Evolutionary conservation across 169 alveolate species (phyloP), one percentile per base, ranked within the genome.

Genomic region (Neospora caninum): DNA sequence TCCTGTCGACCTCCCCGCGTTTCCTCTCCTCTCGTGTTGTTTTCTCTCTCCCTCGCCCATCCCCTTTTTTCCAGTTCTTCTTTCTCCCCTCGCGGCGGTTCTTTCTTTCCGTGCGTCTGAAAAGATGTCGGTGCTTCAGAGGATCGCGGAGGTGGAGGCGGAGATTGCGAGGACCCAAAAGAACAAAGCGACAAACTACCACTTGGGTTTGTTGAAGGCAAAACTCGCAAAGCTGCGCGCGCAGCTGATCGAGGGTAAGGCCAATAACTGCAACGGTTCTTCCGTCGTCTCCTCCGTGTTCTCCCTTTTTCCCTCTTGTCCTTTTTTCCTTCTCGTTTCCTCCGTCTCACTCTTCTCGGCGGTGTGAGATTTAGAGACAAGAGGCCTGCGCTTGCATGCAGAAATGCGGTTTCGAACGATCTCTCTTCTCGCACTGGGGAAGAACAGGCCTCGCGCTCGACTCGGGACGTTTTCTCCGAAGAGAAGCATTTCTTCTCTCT

Each of bases 81-180:
- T 6, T n/a, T 73, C 64, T 22, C 36, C 34, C 27, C 16, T 18
- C 0, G 58, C n/a, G 34, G 0, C 18, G 4, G 86, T 34, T 13
- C 13, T 78, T 29, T 0, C 45, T 43, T 25, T 34, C 53, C 45
- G 67, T 27, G n/a, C 34, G 49, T 20, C 20, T n/a, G 4, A 27
- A 22, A 89, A 70, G 70, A 89, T 89, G 93, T 89, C 93, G 67
- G 93, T 89, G 58, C 88, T 89, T 36, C 93, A 89, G 88, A 86
- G 69, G 54, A 94, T 94, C 36, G 78, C 93, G 34, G 99, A 99
- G 96, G 98, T 98, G 83, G 99, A 99, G 98, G 98, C 98, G 95
- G 99, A 99, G 95, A 99, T 99, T 99, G 99, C 99, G 95, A 97
- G 99, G 94, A 99, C 99, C 94, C 99, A 99, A 96, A 99, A 99